Evolutionary conservation across 345 rosid species (phyloP).

Genomic region (Cardiospermum halicacabum): DNA sequence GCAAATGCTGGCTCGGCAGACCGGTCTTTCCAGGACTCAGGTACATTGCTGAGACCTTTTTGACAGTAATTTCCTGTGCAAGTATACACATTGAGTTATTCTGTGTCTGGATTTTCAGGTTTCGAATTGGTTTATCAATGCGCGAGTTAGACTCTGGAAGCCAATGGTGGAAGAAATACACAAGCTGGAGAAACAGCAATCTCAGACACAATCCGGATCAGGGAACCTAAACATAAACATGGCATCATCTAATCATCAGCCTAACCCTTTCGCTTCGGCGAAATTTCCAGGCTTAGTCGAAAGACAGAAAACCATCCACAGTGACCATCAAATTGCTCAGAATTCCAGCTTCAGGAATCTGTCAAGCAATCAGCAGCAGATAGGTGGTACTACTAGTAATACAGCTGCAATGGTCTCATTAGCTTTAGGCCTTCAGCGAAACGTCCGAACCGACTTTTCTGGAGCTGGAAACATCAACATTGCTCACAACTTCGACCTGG

Average conservation of each 20-base stretch:
- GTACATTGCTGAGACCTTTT: slow-evolving; percentile 10
- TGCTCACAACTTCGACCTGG: slow-evolving; percentile 15
- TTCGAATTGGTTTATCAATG: slow-evolving; percentile 47
- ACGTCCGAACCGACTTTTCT: slow-evolving; percentile 16
- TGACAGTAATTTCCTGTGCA: not conserved
- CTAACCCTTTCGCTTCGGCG: not conserved
- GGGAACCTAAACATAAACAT: not conserved
- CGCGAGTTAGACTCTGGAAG: slow-evolving; percentile 45
- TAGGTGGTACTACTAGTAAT: slow-evolving; percentile 10
- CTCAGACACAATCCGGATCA: slow-evolving; percentile 13
- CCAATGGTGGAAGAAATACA: slow-evolving; percentile 49
- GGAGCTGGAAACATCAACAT: slow-evolving; percentile 6
- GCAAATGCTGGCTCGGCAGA: slow-evolving; percentile 32
- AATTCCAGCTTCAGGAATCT: slow-evolving; percentile 6
- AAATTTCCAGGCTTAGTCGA: not conserved
- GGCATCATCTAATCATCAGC: slow-evolving; percentile 9
- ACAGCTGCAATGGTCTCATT: slow-evolving; percentile 14
- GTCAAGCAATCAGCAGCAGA: slow-evolving; percentile 6
- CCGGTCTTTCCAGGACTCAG: slow-evolving; percentile 42
- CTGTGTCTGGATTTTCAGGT: slow-evolving; percentile 25
- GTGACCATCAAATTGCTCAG: not conserved
- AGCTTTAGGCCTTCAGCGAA: slow-evolving; percentile 27
- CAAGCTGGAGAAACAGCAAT: slow-evolving; percentile 26
- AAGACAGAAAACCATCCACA: not conserved
- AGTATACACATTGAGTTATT: not conserved